These are phyloP conservation scores for Suillus weaverae DNA, from an alignment of 768 basidiomycete species.

Conservation along the genomic window DNA sequence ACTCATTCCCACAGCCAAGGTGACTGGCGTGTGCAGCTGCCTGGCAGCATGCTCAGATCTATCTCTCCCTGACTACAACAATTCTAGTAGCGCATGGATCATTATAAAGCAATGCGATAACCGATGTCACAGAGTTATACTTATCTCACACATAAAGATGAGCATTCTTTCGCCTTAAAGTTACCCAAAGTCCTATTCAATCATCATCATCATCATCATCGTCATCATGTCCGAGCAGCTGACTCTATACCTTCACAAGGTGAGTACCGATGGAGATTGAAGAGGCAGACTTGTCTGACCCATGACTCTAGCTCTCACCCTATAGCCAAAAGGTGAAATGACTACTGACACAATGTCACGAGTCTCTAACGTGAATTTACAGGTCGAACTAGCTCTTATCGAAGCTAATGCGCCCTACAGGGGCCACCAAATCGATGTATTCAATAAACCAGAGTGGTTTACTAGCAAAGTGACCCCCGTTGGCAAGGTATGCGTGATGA, in stretches of 20 bases:
- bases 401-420: constrained; percentile 49
- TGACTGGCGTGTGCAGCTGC: too few species aligned
- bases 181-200: neutral
- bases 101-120: neutral
- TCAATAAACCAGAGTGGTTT: constrained; percentile 68
- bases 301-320: constrained; percentile 45
- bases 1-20: too few species aligned
- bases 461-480: constrained; percentile 58
- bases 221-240: constrained; percentile 30
- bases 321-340: constrained; percentile 50
- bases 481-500: constrained; percentile 46
- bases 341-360: neutral
- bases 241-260: constrained; percentile 45
- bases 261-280: constrained; percentile 16
- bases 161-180: neutral
- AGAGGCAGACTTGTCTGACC: neutral
- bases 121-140: neutral
- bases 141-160: constrained; percentile 4
- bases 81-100: too few species aligned
- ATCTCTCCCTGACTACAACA: too few species aligned
- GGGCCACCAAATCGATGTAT: constrained; percentile 53
- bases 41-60: too few species aligned
- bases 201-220: neutral
- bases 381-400: constrained; percentile 56
- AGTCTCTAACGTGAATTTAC: neutral